These are phyloP conservation scores for Harrya chromipes DNA, from an alignment of 768 basidiomycete genomes.

Conservation along the genomic window DNA sequence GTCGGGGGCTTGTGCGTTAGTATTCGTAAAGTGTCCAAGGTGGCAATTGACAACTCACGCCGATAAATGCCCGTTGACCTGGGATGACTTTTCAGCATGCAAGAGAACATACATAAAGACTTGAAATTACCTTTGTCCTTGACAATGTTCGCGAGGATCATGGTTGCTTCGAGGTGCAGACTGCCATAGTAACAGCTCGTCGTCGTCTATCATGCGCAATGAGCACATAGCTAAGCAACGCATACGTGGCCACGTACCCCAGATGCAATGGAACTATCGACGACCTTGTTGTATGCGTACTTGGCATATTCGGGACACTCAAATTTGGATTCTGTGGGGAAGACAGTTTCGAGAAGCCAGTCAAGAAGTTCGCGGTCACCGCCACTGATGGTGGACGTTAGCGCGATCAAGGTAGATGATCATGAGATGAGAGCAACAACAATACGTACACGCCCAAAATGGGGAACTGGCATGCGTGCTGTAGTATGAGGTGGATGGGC, in stretches of 20 bases:
- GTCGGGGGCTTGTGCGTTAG: no score
- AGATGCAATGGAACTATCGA: conserved; percentile 61
- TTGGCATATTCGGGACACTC: conserved; percentile 61
- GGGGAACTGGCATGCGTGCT: conserved; percentile 40
- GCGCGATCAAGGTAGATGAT: background rate
- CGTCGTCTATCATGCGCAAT: conserved; percentile 53
- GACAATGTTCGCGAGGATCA: conserved; percentile 70
- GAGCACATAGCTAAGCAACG: background rate
- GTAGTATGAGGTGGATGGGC: background rate
- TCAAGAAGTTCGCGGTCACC: conserved; percentile 80
- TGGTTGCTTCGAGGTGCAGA: conserved; percentile 74
- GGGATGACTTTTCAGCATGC: background rate
- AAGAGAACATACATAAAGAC: background rate
- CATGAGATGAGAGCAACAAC: background rate
- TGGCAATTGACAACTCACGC: conserved; percentile 44
- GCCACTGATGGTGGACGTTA: conserved; percentile 45
- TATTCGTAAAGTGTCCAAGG: no score
- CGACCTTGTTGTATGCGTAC: conserved; percentile 61
- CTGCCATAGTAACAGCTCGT: conserved; percentile 90
- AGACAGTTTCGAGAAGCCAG: conserved; percentile 80
- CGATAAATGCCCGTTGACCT: conserved; percentile 83
- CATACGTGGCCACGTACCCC: conserved; percentile 52
- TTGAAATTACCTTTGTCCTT: conserved; percentile 46
- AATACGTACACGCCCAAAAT: conserved; percentile 31
- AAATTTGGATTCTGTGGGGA: conserved; percentile 82